Evolutionary conservation across 176 grass and related monocot genomes (phyloP).

Genomic region (Metroxylon sagu): DNA sequence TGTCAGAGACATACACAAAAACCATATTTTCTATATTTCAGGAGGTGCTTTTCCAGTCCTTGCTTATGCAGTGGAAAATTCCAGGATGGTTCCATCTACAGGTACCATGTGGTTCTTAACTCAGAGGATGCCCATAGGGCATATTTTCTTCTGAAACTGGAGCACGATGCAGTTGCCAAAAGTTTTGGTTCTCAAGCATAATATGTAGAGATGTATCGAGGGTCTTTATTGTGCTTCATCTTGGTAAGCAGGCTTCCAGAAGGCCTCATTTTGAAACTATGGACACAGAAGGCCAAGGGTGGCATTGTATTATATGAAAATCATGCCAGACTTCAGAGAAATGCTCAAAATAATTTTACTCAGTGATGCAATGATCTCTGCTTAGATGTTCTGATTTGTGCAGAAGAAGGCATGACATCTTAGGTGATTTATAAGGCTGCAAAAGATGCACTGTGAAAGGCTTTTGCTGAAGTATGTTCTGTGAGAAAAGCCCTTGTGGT

Average conservation of each 20-base stretch:
- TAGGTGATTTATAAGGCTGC: constrained; percentile 51
- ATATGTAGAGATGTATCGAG: constrained; percentile 82
- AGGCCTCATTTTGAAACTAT: constrained; percentile 63
- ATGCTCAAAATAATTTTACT: constrained; percentile 35
- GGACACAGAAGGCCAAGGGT: constrained; percentile 64
- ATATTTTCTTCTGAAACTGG: constrained; percentile 58
- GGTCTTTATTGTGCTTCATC: constrained; percentile 63
- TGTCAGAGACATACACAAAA: constrained; percentile 60
- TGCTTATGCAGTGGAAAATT: constrained; percentile 62
- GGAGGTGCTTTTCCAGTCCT: constrained; percentile 76
- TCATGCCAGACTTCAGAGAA: constrained; percentile 19
- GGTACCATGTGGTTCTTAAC: constrained; percentile 49
- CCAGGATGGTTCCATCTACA: constrained; percentile 40
- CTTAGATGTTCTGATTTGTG: constrained; percentile 61
- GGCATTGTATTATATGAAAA: constrained; percentile 41
- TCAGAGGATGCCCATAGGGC: constrained; percentile 56
- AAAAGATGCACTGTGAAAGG: constrained; percentile 77
- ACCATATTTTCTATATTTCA: constrained; percentile 76
- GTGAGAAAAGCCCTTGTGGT: constrained; percentile 13
- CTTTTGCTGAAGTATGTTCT: constrained; percentile 59
- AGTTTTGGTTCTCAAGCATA: constrained; percentile 75
- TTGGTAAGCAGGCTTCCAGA: constrained; percentile 46
- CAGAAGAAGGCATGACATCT: constrained; percentile 49
- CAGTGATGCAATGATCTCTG: constrained; percentile 56
- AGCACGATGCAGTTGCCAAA: constrained; percentile 75